phyloP scores from a whole-genome alignment of 495 filamentous ascomycete genomes.

The Talaromyces adpressus region DNA sequence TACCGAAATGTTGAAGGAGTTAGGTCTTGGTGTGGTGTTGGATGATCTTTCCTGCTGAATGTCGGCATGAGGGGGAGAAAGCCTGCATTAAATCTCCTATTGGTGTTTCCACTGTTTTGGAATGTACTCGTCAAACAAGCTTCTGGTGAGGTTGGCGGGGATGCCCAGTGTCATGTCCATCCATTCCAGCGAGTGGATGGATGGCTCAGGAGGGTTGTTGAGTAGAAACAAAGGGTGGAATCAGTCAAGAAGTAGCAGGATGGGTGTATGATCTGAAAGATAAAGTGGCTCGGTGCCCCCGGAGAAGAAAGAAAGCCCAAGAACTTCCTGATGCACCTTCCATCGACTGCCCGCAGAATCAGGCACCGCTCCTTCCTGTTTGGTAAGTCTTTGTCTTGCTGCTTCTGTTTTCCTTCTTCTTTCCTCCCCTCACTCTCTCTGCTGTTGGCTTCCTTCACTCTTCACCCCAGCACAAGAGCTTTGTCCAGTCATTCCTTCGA shows the following conservation, averaged over 20 bases:
- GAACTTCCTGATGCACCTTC: neutral
- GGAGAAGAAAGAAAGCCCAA: neutral
- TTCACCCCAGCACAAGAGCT: neutral
- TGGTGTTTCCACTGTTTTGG: neutral
- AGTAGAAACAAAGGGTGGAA: neutral
- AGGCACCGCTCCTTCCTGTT: slow-evolving; percentile 1
- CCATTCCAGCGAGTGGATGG: slow-evolving; percentile 2
- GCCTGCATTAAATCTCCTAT: neutral
- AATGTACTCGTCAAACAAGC: slow-evolving; percentile 2
- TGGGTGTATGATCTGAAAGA: neutral
- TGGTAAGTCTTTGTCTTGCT: neutral
- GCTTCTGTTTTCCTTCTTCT: neutral
- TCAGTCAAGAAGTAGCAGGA: neutral
- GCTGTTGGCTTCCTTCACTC: neutral
- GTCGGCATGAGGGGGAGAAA: neutral
- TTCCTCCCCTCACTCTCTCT: neutral
- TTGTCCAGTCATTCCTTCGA: neutral
- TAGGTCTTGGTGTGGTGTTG: neutral
- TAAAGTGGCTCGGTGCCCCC: neutral
- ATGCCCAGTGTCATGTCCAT: neutral
- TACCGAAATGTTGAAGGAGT: neutral
- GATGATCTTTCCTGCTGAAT: neutral
- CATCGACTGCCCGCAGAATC: neutral
- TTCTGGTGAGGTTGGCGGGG: slow-evolving; percentile 3
- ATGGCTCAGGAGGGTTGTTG: neutral